A percentile compares a stretch with the other conserved stretches of the same genome.
Evolutionary conservation across 2,329 filamentous ascomycete species (phyloP).

Genomic region (Colletotrichum tropicicola): DNA sequence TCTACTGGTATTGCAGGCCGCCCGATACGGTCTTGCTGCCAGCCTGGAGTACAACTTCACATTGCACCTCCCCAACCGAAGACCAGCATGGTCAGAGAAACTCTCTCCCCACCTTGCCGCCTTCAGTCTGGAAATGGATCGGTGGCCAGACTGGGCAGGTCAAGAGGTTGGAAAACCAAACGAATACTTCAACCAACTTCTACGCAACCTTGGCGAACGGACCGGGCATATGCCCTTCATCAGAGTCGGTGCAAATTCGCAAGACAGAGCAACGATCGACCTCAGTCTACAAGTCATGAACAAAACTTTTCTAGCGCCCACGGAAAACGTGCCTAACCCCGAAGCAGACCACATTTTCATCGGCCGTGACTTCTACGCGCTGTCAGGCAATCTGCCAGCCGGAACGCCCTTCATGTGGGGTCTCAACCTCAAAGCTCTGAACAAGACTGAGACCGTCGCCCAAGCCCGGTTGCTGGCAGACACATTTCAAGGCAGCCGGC

Average conservation of each 20-base stretch:
- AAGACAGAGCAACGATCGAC: slow-evolving; percentile 5
- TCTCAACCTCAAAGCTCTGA: background rate
- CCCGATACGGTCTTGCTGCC: background rate
- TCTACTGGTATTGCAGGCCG: background rate
- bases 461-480: background rate
- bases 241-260: background rate
- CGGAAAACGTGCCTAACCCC: background rate
- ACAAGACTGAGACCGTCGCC: background rate
- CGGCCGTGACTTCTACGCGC: background rate
- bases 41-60: background rate
- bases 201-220: background rate
- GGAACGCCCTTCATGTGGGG: slow-evolving; percentile 1
- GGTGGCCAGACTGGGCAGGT: background rate
- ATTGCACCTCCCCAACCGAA: background rate
- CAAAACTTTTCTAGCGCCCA: background rate
- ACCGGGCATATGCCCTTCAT: background rate
- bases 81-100: background rate
- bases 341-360: slow-evolving; percentile 1
- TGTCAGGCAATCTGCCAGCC: background rate
- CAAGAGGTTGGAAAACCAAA: background rate
- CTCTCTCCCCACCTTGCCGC: background rate
- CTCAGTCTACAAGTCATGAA: background rate
- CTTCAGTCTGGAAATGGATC: background rate
- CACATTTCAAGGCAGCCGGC: background rate
- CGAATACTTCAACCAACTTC: slow-evolving; percentile 4